Evolutionary conservation across 1,139 yeast genomes (phyloP).

Genomic region (Meyerozyma sp.): DNA sequence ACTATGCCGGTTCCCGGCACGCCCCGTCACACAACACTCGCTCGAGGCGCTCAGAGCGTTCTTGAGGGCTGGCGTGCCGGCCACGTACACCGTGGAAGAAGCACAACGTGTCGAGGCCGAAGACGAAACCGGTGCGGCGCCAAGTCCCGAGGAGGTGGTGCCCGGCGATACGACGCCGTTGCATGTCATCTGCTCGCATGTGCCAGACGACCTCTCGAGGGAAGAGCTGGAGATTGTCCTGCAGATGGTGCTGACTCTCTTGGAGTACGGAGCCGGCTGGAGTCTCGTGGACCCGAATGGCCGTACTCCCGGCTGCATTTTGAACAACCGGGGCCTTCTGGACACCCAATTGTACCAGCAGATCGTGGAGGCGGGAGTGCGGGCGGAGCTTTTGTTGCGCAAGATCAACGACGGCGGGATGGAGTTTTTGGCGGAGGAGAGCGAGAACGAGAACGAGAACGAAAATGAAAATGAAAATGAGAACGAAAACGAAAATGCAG

Average conservation of each 20-base stretch:
- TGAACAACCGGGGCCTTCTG: constrained; percentile 45
- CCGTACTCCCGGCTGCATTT: constrained; percentile 75
- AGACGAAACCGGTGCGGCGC: constrained; percentile 34
- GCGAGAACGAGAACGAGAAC: constrained; percentile 3
- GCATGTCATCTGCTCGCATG: constrained; percentile 54
- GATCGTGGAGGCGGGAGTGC: constrained; percentile 81
- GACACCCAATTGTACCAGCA: constrained; percentile 41
- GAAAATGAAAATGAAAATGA: constrained; percentile 6
- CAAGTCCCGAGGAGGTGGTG: constrained; percentile 23
- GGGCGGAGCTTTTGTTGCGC: constrained; percentile 79
- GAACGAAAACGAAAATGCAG: constrained; percentile 5
- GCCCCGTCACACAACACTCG: constrained; percentile 53
- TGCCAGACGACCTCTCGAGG: constrained; percentile 40
- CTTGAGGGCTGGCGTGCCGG: constrained; percentile 64
- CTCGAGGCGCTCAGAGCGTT: constrained; percentile 38
- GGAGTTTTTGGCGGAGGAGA: constrained; percentile 34
- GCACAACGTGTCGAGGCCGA: constrained; percentile 49
- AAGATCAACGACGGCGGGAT: constrained; percentile 53
- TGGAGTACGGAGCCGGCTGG: constrained; percentile 94
- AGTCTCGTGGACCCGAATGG: constrained; percentile 59
- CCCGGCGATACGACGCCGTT: constrained; percentile 57
- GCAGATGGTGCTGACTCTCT: constrained; percentile 56
- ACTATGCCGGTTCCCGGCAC: constrained; percentile 47
- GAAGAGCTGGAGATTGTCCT: constrained; percentile 45
- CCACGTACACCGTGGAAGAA: constrained; percentile 79